Base-by-base conservation (phyloP, 2,329 filamentous ascomycete genomes). In the Epicoccum nigrum region DNA sequence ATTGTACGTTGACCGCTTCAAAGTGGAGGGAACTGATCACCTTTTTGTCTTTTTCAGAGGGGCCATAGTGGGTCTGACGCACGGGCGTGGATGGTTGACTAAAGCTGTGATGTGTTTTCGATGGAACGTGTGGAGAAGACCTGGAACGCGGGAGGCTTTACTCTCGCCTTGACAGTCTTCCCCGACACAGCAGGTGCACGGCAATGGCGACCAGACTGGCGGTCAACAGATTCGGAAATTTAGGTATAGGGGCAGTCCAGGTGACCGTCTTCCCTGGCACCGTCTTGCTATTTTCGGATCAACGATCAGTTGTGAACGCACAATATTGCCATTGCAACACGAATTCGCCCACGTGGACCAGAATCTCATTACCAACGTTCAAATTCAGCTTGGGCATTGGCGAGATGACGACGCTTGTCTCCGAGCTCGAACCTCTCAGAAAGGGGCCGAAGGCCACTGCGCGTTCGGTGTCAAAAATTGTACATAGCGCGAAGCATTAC, bases 21-120 rank as follows among this genome's bases (percentile, higher is more conserved):
- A 51, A 48, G 16, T 47, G 20, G 44, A 55, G 40, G 53, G 53
- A 45, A 45, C n/a, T 38, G 44, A 40, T 45, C 48, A 52, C 40
- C 40, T 55, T 55, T 55, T 55, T 55, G 48, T 55, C 44, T 52
- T 52, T 51, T 52, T 48, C 43, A 45, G 40, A 44, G 50, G 50
- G 44, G 39, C 50, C 34, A 25, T 40, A 37, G 53, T 55, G 53
- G 53, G 48, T 52, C 53, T 16, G n/a, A 37, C 30, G 53, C 45
- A 48, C 53, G 46, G 53, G 41, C 37, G 34, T 43, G 41, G 15
- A 49, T 47, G 45, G 30, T 42, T 45, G 38, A 51, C 53, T 45
- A 37, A 48, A 35, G 34, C 16, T 7, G 40, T 55, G 53, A 52
- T 55, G 53, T 45, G 48, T 44, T 52, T 55, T 55, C 44, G 44